Conservation (phyloP, 345 rosid species). For the Capsella bursapastoris region DNA sequence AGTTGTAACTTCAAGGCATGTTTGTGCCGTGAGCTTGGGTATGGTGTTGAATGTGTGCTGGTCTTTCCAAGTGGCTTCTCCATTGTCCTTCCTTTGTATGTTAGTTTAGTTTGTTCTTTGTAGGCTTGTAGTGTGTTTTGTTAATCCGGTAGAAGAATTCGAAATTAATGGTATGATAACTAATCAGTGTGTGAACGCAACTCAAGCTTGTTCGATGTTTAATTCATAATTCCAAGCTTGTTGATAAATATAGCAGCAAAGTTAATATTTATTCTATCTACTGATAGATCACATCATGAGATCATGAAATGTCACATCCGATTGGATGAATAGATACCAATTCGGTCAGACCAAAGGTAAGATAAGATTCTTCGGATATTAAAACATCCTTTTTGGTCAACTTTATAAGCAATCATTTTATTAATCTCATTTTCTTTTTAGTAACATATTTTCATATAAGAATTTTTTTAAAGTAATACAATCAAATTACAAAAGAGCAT, state of each 20-base stretch:
- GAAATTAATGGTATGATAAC: too few relatives aligned
- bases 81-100: too few relatives aligned
- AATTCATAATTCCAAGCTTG: not conserved
- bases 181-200: not conserved
- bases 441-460: not conserved
- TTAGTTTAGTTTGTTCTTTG: too few relatives aligned
- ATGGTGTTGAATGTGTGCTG: too few relatives aligned
- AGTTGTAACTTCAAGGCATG: too few relatives aligned
- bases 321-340: conserved; percentile 25
- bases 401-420: not conserved
- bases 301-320: conserved; percentile 12
- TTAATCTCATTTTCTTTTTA: not conserved
- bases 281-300: conserved; percentile 28
- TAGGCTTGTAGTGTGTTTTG: too few relatives aligned
- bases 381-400: conserved; percentile 21
- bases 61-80: too few relatives aligned
- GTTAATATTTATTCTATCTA: conserved; percentile 9
- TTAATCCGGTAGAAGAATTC: too few relatives aligned
- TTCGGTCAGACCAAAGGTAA: conserved; percentile 4
- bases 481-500: too few relatives aligned
- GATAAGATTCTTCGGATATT: conserved; percentile 29
- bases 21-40: too few relatives aligned
- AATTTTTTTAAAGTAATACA: not conserved
- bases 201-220: not conserved
- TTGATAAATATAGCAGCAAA: not conserved